Percentiles rank a stretch among this genome's conserved stretches.
These are phyloP conservation scores for Leonotis leonurus DNA, from an alignment of 257 asterid species.

Conservation along the genomic window DNA sequence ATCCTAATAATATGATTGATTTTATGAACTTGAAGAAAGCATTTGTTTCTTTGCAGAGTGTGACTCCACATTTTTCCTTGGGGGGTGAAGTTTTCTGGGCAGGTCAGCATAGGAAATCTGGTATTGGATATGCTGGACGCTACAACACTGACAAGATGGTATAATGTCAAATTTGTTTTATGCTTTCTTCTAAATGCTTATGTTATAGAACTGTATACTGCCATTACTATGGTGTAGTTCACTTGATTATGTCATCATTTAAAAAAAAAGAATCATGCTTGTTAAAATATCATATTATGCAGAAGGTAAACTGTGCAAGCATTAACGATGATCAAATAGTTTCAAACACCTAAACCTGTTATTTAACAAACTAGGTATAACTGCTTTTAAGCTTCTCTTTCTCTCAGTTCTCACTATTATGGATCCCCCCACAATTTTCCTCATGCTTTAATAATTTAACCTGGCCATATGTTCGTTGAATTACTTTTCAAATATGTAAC, in stretches of 20 bases:
- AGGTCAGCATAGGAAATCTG: conserved; percentile 94
- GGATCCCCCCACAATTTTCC: neutral
- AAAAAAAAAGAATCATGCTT: neutral
- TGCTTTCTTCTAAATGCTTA: neutral
- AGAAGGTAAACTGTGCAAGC: no score
- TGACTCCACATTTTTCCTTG: conserved; percentile 67
- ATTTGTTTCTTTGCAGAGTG: conserved; percentile 48
- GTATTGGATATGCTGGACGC: conserved; percentile 91
- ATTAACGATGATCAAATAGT: no score
- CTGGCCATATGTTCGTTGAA: neutral
- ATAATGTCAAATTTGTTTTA: no score
- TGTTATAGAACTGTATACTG: neutral
- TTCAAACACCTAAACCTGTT: no score
- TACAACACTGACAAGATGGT: conserved; percentile 95
- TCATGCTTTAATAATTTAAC: neutral
- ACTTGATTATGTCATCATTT: neutral
- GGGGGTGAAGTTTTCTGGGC: conserved; percentile 99
- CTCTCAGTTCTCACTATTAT: neutral
- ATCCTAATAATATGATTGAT: neutral
- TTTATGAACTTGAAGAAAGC: neutral
- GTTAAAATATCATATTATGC: neutral
- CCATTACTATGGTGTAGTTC: neutral
- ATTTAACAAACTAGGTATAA: no score
- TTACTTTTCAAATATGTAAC: neutral
- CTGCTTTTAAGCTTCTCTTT: neutral